Conservation (phyloP, 768 basidiomycete genomes). For the Mycena leptocephala region DNA sequence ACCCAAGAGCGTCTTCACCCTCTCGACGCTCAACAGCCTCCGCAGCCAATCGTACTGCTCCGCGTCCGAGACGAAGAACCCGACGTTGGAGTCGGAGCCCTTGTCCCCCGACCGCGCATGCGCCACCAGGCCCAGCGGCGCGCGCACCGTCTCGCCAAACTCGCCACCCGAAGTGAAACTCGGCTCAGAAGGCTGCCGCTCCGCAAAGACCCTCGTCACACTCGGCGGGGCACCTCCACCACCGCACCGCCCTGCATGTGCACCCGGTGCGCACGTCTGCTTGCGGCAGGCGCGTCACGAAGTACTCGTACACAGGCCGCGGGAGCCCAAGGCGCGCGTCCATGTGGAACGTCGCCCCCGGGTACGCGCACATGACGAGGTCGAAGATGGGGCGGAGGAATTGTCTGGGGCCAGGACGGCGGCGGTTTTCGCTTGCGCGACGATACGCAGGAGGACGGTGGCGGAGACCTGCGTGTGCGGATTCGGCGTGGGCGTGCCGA, state of each 20-base stretch:
- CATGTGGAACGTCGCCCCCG: slow-evolving; percentile 34
- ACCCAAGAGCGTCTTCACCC: slow-evolving; percentile 27
- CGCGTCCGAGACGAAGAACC: slow-evolving; percentile 22
- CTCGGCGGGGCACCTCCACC: slow-evolving; percentile 32
- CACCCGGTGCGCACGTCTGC: slow-evolving; percentile 26
- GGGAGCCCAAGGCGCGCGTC: slow-evolving; percentile 26
- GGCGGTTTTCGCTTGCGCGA: slow-evolving; percentile 29
- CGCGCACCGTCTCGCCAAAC: slow-evolving; percentile 29
- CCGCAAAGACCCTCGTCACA: slow-evolving; percentile 19
- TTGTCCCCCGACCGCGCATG: slow-evolving; percentile 37
- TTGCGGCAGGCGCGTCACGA: slow-evolving; percentile 30
- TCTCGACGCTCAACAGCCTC: slow-evolving; percentile 24
- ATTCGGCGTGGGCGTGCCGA: slow-evolving; percentile 23
- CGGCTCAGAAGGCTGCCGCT: slow-evolving; percentile 30
- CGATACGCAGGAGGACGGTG: slow-evolving; percentile 27
- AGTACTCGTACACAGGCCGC: slow-evolving; percentile 32
- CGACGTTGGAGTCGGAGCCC: slow-evolving; percentile 36
- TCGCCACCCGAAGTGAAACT: neutral
- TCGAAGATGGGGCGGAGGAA: slow-evolving; percentile 32
- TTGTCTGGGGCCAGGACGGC: slow-evolving; percentile 8
- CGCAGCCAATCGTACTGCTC: slow-evolving; percentile 33
- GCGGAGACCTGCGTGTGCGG: slow-evolving; percentile 22
- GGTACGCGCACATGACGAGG: slow-evolving; percentile 35
- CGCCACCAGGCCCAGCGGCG: slow-evolving; percentile 32
- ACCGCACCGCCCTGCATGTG: slow-evolving; percentile 26